Percentiles rank a stretch among this genome's conserved stretches.
Conservation (phyloP, 495 filamentous ascomycete species). For the Hypoxylon cercidicola region DNA sequence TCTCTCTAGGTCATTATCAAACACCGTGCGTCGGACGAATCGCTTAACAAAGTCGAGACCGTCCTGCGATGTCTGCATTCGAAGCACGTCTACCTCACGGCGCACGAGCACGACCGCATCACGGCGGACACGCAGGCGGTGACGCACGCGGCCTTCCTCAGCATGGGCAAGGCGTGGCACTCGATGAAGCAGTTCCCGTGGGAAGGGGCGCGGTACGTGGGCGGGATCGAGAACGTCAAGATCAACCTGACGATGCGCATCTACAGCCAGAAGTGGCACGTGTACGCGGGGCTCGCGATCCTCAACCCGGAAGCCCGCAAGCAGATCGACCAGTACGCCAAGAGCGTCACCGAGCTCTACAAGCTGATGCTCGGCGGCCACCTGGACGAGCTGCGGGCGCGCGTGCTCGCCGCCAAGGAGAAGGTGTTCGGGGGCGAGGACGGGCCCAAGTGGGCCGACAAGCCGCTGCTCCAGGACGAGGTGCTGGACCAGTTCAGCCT, state of each 20-base stretch:
- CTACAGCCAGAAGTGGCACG: conserved; percentile 98
- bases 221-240: conserved; percentile 98
- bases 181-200: conserved; percentile 94
- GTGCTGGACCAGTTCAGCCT: conserved; percentile 89
- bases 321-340: conserved; percentile 94
- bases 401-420: conserved; percentile 80
- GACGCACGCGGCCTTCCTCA: conserved; percentile 95
- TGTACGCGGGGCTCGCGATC: conserved; percentile 97
- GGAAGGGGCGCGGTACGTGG: conserved; percentile 91
- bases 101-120: conserved; percentile 90
- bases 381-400: conserved; percentile 77
- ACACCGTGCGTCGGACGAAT: conserved; percentile 83
- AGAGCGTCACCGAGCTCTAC: conserved; percentile 92
- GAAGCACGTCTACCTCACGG: conserved; percentile 85
- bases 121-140: conserved; percentile 98
- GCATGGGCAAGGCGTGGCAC: conserved; percentile 97
- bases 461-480: conserved; percentile 80
- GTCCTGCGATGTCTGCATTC: conserved; percentile 85
- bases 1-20: conserved; percentile 83
- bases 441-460: conserved; percentile 60
- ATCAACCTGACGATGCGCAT: conserved; percentile 98
- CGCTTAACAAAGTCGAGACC: conserved; percentile 78
- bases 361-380: conserved; percentile 94
- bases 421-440: conserved; percentile 76
- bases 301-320: conserved; percentile 89